A percentile compares a stretch with the other conserved stretches of the same genome.
These are phyloP conservation scores for Salvia sclarea DNA, from an alignment of 305 asterid genomes.

Conservation along the genomic window DNA sequence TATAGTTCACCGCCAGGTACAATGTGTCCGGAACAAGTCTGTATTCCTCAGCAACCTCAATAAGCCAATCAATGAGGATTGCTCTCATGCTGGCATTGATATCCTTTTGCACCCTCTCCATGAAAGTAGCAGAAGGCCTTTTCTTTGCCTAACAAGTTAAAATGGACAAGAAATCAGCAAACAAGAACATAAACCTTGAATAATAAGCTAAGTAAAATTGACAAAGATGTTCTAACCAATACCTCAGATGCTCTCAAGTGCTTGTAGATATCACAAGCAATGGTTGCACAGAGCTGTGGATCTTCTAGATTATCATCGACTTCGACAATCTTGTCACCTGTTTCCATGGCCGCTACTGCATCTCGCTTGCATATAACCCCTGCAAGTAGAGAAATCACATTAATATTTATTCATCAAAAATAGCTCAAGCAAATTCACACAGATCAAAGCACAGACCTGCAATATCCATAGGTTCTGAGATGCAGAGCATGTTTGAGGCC, in stretches of 20 bases:
- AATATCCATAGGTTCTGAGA: slow-evolving; percentile 53
- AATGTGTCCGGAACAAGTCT: slow-evolving; percentile 73
- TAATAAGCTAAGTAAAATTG: neutral
- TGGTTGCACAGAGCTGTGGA: slow-evolving; percentile 89
- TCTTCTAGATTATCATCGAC: slow-evolving; percentile 69
- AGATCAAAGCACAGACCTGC: slow-evolving; percentile 47
- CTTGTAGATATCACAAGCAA: slow-evolving; percentile 91
- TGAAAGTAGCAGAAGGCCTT: slow-evolving; percentile 58
- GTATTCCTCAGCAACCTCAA: slow-evolving; percentile 80
- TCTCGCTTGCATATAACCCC: slow-evolving; percentile 73
- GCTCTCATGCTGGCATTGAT: slow-evolving; percentile 74
- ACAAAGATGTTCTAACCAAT: neutral
- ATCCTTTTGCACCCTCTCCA: slow-evolving; percentile 68
- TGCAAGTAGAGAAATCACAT: slow-evolving; percentile 30
- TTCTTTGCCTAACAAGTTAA: slow-evolving; percentile 43
- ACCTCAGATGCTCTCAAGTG: slow-evolving; percentile 95
- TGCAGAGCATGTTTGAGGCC: slow-evolving; percentile 61
- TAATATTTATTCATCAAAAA: neutral
- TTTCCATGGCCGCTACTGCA: slow-evolving; percentile 42
- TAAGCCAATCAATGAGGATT: slow-evolving; percentile 82
- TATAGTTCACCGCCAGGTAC: slow-evolving; percentile 60
- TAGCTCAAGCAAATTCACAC: neutral
- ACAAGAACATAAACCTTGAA: neutral
- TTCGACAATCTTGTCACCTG: slow-evolving; percentile 49
- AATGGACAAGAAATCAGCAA: slow-evolving; percentile 19